phyloP scores from a whole-genome alignment of 1,139 yeast genomes.

The Candida buenavistaensis region DNA sequence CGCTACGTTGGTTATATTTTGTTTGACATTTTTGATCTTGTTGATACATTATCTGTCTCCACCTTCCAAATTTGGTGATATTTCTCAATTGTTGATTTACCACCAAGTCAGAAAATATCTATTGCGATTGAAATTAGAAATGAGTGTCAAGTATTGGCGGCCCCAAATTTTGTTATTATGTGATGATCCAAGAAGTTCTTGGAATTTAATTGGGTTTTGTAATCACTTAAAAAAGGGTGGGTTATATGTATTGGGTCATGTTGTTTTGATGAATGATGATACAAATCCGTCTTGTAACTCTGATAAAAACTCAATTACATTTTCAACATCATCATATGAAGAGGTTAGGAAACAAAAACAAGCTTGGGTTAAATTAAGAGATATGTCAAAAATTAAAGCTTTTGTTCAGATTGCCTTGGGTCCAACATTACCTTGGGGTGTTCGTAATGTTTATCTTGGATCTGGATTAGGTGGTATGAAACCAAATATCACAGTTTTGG shows the following conservation, averaged over 20 bases:
- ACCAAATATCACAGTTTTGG: conserved; percentile 90
- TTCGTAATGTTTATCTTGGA: conserved; percentile 83
- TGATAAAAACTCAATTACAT: conserved; percentile 21
- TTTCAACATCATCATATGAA: conserved; percentile 42
- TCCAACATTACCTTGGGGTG: conserved; percentile 93
- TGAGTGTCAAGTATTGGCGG: conserved; percentile 94
- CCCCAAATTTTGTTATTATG: conserved; percentile 88
- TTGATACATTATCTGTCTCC: conserved; percentile 88
- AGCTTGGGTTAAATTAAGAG: conserved; percentile 85
- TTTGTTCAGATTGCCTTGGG: conserved; percentile 92
- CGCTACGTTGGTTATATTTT: conserved; percentile 72
- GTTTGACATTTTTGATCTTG: conserved; percentile 64
- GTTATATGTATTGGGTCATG: conserved; percentile 88
- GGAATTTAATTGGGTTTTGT: conserved; percentile 93
- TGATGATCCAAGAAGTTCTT: conserved; percentile 86
- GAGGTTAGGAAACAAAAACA: conserved; percentile 71
- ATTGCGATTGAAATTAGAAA: conserved; percentile 74
- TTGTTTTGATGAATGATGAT: conserved; percentile 60
- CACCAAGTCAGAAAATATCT: conserved; percentile 94
- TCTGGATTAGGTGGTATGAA: conserved; percentile 97
- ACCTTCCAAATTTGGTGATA: conserved; percentile 97
- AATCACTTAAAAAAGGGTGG: conserved; percentile 95
- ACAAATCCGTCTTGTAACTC: conserved; percentile 16
- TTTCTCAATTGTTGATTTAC: conserved; percentile 87
- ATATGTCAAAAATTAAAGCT: conserved; percentile 76